Base-by-base conservation (phyloP, 257 asterid genomes). In the Verbascum thapsus region DNA sequence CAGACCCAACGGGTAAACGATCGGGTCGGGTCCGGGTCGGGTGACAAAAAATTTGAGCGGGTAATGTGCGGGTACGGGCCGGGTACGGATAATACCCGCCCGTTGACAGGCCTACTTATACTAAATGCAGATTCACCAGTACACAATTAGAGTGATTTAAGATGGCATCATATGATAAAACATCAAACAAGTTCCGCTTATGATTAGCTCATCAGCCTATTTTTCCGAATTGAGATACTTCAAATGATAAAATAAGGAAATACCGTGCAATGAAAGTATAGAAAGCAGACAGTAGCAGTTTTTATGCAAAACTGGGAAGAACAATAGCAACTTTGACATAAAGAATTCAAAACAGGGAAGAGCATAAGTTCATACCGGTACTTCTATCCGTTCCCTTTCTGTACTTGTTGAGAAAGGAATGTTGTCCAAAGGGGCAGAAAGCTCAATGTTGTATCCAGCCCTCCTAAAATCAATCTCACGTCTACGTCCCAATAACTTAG, bases 401-500 rank as follows among this genome's bases (percentile, higher is more conserved):
- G 90, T 63, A 80, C 79, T 67, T 66, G 90, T 76, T 52, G 95
- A 82, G 70, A 77, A 86, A 52, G 99, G 98, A 61, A 94, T 84
- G 74, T 94, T 87, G 81, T 94, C 99, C 63, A 90, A 77, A 66
- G 99, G 97, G 57, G 84, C 81, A 72, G 95, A 66, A 69, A 90
- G 83, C 74, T 87, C 95, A 34, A 48, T 81, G 81, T 88, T 90
- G 86, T 94, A 90, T 74, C 98, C 98, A 12, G 95, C 95, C 85
- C 92, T 82, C 81, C 81, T 80, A 30, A 90, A 73, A 41, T 76
- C 92, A 68, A 87, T 83, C 15, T 94, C 96, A 45, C 99, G 90
- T 48, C 99, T 81, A 45, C 96, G 96, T 54, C 99, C 99, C 71
- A 94, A 61, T 67, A 94, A 84, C 99, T 94, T 88, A 49, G 67